These are phyloP conservation scores for Tephrocybe rancida DNA, from an alignment of 768 basidiomycete species.

Conservation along the genomic window DNA sequence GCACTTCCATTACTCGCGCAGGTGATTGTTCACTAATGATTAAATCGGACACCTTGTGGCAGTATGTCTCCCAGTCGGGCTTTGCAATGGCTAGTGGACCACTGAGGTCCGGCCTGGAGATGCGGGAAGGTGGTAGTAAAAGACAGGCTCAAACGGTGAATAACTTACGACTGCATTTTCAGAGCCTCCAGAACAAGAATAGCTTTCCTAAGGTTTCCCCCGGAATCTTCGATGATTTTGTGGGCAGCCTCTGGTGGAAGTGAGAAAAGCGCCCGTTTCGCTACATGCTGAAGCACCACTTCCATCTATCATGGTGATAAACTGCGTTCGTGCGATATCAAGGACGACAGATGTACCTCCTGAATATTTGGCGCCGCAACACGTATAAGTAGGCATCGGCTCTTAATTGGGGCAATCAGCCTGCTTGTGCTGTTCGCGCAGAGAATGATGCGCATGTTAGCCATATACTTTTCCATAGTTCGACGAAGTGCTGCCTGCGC, in stretches of 20 bases:
- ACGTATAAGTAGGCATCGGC: conserved; percentile 90
- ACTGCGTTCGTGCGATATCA: neutral
- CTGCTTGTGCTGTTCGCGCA: conserved; percentile 95
- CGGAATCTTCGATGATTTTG: conserved; percentile 80
- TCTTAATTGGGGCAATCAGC: conserved; percentile 96
- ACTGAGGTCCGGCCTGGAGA: conserved; percentile 74
- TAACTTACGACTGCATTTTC: conserved; percentile 92
- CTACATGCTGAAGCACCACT: conserved; percentile 76
- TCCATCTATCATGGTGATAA: conserved; percentile 60
- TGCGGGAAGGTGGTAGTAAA: neutral
- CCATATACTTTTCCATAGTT: conserved; percentile 99
- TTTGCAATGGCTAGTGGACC: conserved; percentile 85
- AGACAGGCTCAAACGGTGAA: neutral
- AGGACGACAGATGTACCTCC: conserved; percentile 53
- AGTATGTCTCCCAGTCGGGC: conserved; percentile 99
- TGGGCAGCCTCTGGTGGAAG: conserved; percentile 76
- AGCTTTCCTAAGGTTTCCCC: conserved; percentile 93
- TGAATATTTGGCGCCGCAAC: conserved; percentile 83
- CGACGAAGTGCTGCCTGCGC: conserved; percentile 95
- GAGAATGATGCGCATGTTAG: conserved; percentile 94
- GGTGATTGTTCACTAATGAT: conserved; percentile 92
- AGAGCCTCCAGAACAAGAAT: conserved; percentile 93
- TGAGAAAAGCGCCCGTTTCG: conserved; percentile 76
- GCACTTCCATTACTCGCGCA: conserved; percentile 86
- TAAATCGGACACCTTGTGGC: conserved; percentile 86